Percentiles rank a stretch among this genome's conserved stretches.
Conservation (phyloP, 1,139 yeast species). For the Casaregolazyma lundiana region DNA sequence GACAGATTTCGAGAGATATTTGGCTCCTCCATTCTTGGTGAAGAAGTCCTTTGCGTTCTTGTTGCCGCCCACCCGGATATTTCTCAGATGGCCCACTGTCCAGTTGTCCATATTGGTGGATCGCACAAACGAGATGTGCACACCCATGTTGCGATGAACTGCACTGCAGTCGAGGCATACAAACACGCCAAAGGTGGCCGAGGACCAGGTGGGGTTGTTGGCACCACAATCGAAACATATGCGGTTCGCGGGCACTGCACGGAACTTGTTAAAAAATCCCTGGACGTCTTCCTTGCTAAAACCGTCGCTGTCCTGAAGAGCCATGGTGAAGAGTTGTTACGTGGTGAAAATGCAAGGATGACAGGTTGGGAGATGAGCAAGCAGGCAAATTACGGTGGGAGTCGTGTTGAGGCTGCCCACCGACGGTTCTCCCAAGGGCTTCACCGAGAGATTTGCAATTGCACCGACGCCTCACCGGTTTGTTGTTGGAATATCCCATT, state of each 20-base stretch:
- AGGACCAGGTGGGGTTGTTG: slow-evolving; percentile 97
- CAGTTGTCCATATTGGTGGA: slow-evolving; percentile 90
- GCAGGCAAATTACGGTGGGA: neutral
- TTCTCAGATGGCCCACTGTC: slow-evolving; percentile 82
- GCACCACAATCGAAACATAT: slow-evolving; percentile 87
- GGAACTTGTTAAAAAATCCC: slow-evolving; percentile 53
- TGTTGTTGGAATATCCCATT: no score
- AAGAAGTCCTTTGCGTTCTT: slow-evolving; percentile 78
- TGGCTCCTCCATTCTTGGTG: slow-evolving; percentile 78
- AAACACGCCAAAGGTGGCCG: slow-evolving; percentile 92
- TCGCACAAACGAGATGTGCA: slow-evolving; percentile 91
- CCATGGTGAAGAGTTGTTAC: slow-evolving; percentile 24
- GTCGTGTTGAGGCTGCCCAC: no score
- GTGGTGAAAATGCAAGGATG: neutral
- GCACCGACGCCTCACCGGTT: no score
- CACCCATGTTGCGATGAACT: slow-evolving; percentile 93
- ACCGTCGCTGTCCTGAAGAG: slow-evolving; percentile 41
- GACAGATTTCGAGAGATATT: slow-evolving; percentile 49
- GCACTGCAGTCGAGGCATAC: slow-evolving; percentile 95
- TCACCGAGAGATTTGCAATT: no score
- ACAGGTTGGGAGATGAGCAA: neutral
- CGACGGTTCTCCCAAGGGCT: no score
- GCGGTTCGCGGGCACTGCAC: slow-evolving; percentile 67
- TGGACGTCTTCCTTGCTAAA: slow-evolving; percentile 63
- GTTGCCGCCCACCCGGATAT: slow-evolving; percentile 92